phyloP scores from a whole-genome alignment of 75 land plant genomes.

The Ceratopteris richardii region DNA sequence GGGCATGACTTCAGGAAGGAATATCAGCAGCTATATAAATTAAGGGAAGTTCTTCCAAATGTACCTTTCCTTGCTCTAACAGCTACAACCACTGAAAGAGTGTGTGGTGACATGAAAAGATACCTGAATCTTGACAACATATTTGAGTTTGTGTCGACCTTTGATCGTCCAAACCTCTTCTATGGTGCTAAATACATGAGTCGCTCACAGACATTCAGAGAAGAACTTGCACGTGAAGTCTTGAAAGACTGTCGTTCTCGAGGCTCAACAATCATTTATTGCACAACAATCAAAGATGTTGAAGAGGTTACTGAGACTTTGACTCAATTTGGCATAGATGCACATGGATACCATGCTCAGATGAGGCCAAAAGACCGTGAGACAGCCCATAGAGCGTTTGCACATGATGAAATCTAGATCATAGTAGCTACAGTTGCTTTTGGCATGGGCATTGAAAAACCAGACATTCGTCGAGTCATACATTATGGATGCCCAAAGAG shows the following conservation, averaged over 20 bases:
- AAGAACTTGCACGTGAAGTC: constrained; percentile 56
- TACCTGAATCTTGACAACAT: constrained; percentile 53
- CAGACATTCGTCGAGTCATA: constrained; percentile 69
- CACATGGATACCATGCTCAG: constrained; percentile 70
- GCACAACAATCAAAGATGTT: constrained; percentile 72
- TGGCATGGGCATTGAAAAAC: constrained; percentile 95
- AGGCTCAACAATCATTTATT: constrained; percentile 69
- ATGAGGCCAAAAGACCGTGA: constrained; percentile 49
- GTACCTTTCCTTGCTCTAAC: constrained; percentile 76
- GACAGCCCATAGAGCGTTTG: constrained; percentile 62
- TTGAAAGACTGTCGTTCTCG: constrained; percentile 30
- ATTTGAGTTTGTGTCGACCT: constrained; percentile 49
- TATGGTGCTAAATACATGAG: constrained; percentile 52
- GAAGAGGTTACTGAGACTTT: constrained; percentile 56
- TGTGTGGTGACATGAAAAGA: constrained; percentile 48
- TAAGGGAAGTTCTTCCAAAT: constrained; percentile 36
- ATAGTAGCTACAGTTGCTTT: constrained; percentile 92
- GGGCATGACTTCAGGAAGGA: constrained; percentile 84
- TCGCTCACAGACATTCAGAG: constrained; percentile 37
- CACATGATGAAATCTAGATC: constrained; percentile 57
- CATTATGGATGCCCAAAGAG: constrained; percentile 95
- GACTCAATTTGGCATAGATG: constrained; percentile 37
- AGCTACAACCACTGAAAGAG: constrained; percentile 87
- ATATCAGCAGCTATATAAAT: constrained; percentile 47
- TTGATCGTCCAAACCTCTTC: constrained; percentile 73